phyloP scores from a whole-genome alignment of 1,284 basidiomycete species.

The Ganoderma lingzhi region DNA sequence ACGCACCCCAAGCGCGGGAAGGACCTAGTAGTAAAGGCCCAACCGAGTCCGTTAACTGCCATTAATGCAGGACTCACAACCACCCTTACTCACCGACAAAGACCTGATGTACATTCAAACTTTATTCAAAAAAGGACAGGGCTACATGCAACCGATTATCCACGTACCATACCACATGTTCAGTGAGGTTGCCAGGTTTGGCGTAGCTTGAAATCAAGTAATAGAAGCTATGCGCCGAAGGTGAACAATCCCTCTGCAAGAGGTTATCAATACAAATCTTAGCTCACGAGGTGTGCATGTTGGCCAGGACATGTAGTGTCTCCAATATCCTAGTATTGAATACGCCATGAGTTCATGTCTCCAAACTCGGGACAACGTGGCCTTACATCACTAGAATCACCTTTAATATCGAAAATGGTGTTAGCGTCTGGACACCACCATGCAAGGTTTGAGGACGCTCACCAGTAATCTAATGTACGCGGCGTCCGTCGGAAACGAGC shows the following conservation, averaged over 20 bases:
- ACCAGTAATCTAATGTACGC: constrained; percentile 19
- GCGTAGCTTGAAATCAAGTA: constrained; percentile 9
- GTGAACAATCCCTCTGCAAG: not conserved
- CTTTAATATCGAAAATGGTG: not conserved
- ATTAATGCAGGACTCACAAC: not conserved
- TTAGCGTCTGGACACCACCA: not conserved
- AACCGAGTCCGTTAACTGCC: not conserved
- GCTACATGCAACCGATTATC: not conserved
- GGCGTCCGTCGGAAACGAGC: constrained; percentile 19
- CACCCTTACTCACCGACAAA: constrained; percentile 9
- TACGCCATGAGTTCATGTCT: not conserved
- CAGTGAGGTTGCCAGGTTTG: not conserved
- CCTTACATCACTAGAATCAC: constrained; percentile 11
- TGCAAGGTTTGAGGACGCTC: not conserved
- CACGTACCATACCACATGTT: constrained; percentile 4
- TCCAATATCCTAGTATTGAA: constrained; percentile 7
- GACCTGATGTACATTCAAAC: constrained; percentile 3
- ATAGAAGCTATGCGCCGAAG: not conserved
- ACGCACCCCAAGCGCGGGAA: not conserved
- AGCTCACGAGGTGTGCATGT: constrained; percentile 9
- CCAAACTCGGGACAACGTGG: not conserved
- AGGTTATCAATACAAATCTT: not conserved
- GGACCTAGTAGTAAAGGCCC: not conserved
- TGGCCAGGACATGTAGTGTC: constrained; percentile 10
- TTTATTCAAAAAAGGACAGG: not conserved